phyloP scores from a whole-genome alignment of 495 filamentous ascomycete species.

The Durotheca rogersii region DNA sequence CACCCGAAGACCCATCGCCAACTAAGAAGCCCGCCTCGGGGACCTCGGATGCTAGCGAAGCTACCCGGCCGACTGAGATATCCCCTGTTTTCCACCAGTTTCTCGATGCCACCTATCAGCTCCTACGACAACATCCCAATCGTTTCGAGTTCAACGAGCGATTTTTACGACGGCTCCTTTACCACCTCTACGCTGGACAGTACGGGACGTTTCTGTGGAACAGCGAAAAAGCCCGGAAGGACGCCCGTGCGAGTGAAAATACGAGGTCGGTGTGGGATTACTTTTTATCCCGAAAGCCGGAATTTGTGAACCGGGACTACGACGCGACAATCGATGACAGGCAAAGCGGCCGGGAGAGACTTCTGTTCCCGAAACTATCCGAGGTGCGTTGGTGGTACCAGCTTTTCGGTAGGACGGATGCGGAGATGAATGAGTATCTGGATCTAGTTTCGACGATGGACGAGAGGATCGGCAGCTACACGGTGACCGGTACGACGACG shows the following conservation, averaged over 20 bases:
- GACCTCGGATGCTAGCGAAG: conserved; percentile 35
- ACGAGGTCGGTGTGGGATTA: conserved; percentile 96
- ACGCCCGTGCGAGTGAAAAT: conserved; percentile 66
- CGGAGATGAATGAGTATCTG: conserved; percentile 84
- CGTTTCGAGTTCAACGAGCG: conserved; percentile 97
- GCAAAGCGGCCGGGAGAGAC: conserved; percentile 72
- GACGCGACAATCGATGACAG: conserved; percentile 74
- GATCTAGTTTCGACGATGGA: conserved; percentile 42
- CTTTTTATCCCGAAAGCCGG: conserved; percentile 73
- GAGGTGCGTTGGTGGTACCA: conserved; percentile 89
- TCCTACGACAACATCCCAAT: conserved; percentile 81
- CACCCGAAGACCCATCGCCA: conserved; percentile 32
- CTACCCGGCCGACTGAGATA: conserved; percentile 71
- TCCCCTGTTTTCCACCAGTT: conserved; percentile 99
- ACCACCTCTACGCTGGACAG: conserved; percentile 94
- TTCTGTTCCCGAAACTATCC: conserved; percentile 72
- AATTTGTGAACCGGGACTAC: conserved; percentile 82
- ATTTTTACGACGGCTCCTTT: conserved; percentile 85
- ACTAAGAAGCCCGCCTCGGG: conserved; percentile 25
- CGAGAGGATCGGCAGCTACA: conserved; percentile 31
- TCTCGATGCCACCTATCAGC: conserved; percentile 90
- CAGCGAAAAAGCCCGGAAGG: conserved; percentile 83
- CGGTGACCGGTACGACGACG: conserved; percentile 4
- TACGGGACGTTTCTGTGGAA: conserved; percentile 97
- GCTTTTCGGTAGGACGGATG: conserved; percentile 77